phyloP scores from a whole-genome alignment of 208 protist genomes.

The Acanthamoeba healyi region DNA sequence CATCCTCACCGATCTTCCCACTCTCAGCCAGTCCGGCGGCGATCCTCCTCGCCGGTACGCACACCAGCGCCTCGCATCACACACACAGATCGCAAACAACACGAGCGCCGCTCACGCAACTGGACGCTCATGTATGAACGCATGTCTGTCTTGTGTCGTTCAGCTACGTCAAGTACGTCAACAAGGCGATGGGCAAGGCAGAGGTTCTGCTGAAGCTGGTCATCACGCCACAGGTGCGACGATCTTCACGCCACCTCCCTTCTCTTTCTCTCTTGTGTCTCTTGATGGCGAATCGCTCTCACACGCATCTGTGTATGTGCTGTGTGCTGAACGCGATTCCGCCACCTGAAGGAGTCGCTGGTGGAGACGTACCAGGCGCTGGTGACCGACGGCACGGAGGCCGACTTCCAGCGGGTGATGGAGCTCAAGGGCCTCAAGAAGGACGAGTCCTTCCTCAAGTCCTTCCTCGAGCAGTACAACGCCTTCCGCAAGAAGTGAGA shows the following conservation, averaged over 20 bases:
- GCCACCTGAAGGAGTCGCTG: slow-evolving; percentile 7
- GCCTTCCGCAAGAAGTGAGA: slow-evolving; percentile 10
- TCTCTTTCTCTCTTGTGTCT: background rate
- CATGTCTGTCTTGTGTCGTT: background rate
- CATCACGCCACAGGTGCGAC: slow-evolving; percentile 18
- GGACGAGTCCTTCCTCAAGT: slow-evolving; percentile 72
- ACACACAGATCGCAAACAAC: background rate
- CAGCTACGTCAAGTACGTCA: slow-evolving; percentile 76
- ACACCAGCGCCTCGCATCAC: background rate
- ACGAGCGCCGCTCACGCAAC: background rate
- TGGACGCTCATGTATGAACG: too few relatives aligned
- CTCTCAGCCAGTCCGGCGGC: background rate
- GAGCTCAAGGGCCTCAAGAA: slow-evolving; percentile 84
- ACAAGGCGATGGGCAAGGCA: slow-evolving; percentile 76
- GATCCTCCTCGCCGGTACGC: slow-evolving; percentile 1
- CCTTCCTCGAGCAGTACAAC: slow-evolving; percentile 59
- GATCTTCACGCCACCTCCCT: background rate
- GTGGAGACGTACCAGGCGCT: slow-evolving; percentile 81
- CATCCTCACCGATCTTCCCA: slow-evolving; percentile 47
- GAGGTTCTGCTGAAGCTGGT: slow-evolving; percentile 81
- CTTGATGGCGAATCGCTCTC: too few relatives aligned
- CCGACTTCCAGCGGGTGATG: slow-evolving; percentile 84
- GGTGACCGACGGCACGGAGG: slow-evolving; percentile 69
- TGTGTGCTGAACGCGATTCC: background rate
- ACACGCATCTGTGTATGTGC: too few relatives aligned